A percentile compares a stretch with the other conserved stretches of the same genome.
phyloP scores from a whole-genome alignment of 2,329 filamentous ascomycete genomes.

The Fusarium praegraminearum region DNA sequence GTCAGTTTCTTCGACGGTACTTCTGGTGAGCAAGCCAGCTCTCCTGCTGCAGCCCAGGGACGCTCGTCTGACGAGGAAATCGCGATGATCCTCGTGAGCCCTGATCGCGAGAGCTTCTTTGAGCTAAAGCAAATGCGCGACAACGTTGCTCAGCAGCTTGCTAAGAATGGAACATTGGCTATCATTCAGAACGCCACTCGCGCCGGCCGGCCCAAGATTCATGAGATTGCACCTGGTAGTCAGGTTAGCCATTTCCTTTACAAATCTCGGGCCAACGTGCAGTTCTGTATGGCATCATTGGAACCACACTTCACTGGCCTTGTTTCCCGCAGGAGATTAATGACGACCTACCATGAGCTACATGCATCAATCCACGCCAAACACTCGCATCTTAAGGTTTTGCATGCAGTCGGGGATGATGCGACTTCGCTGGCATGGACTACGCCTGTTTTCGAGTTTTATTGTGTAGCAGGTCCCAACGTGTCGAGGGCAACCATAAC shows the following conservation, averaged over 20 bases:
- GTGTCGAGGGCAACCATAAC: constrained; percentile 74
- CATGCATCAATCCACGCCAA: constrained; percentile 88
- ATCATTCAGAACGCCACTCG: constrained; percentile 79
- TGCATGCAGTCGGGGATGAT: constrained; percentile 81
- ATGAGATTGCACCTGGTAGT: constrained; percentile 83
- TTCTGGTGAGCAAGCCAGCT: constrained; percentile 56
- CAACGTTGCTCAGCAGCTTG: constrained; percentile 74
- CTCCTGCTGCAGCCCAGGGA: constrained; percentile 70
- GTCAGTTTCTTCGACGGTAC: constrained; percentile 87
- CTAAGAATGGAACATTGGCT: constrained; percentile 79
- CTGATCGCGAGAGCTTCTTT: constrained; percentile 94
- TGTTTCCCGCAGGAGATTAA: constrained; percentile 75
- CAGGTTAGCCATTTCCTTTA: constrained; percentile 93
- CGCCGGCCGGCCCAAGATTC: constrained; percentile 76
- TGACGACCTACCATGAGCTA: constrained; percentile 86
- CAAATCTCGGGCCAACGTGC: constrained; percentile 93
- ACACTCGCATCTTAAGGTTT: constrained; percentile 85
- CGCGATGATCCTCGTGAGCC: constrained; percentile 92
- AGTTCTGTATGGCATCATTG: constrained; percentile 92
- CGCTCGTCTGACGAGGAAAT: constrained; percentile 79
- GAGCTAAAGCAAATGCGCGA: constrained; percentile 81
- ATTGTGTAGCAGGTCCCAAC: constrained; percentile 89
- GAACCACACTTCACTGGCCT: constrained; percentile 72
- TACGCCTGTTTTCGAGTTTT: constrained; percentile 92
- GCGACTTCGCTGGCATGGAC: constrained; percentile 89